A percentile compares a stretch with the other conserved stretches of the same genome.
Evolutionary conservation across 192 early-diverging fungal species (phyloP).

Genomic region (Coemansia sp.): DNA sequence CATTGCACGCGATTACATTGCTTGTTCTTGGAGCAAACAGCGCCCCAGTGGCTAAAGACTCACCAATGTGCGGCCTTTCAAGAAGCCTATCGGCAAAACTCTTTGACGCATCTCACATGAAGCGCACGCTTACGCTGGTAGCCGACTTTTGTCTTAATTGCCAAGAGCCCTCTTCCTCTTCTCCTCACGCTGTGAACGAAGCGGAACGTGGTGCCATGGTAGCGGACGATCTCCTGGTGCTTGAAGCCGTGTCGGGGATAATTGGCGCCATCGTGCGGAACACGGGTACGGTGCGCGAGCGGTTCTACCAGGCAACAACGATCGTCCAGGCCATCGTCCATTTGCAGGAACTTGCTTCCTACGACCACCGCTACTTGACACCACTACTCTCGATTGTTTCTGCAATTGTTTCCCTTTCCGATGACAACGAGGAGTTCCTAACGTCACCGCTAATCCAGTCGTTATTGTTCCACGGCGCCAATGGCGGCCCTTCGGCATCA

Average conservation of each 20-base stretch:
- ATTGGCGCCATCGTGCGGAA: constrained; percentile 12
- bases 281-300: background rate
- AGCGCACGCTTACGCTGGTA: constrained; percentile 29
- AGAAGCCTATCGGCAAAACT: constrained; percentile 34
- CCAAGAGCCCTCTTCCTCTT: background rate
- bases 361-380: constrained; percentile 34
- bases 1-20: constrained; percentile 34
- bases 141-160: constrained; percentile 48
- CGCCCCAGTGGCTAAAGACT: background rate
- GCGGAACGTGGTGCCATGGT: background rate
- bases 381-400: constrained; percentile 25
- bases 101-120: constrained; percentile 38
- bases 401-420: background rate
- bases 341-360: constrained; percentile 18
- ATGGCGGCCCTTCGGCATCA: background rate
- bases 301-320: constrained; percentile 16
- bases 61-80: constrained; percentile 16
- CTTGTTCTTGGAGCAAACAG: constrained; percentile 17
- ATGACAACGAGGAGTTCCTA: background rate
- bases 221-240: constrained; percentile 10
- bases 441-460: constrained; percentile 7
- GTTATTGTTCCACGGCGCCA: background rate
- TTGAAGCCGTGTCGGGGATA: constrained; percentile 22
- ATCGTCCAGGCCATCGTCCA: constrained; percentile 25
- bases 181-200: no score